phyloP scores from a whole-genome alignment of 1,139 yeast genomes.

The Komagataea norvegica region DNA sequence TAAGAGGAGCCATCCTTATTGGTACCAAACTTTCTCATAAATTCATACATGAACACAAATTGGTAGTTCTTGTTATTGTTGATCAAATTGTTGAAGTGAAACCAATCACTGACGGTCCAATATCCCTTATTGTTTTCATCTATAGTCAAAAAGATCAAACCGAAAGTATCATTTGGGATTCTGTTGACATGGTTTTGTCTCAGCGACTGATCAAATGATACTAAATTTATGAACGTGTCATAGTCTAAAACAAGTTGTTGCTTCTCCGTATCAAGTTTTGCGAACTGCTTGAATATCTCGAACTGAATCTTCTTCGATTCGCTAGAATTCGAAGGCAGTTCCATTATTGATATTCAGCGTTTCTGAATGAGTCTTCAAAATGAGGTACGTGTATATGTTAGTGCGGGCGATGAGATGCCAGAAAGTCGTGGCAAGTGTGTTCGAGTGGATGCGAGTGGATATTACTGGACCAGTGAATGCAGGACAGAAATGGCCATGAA shows the following conservation, averaged over 20 bases:
- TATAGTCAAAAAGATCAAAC: conserved; percentile 58
- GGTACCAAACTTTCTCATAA: conserved; percentile 39
- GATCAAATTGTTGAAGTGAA: conserved; percentile 50
- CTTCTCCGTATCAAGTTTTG: conserved; percentile 20
- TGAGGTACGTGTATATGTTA: too few species aligned
- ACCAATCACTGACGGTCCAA: conserved; percentile 55
- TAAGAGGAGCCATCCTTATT: conserved; percentile 16
- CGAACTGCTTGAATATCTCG: conserved; percentile 35
- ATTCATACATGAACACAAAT: conserved; percentile 50
- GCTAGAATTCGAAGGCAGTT: conserved; percentile 32
- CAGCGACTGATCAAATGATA: conserved; percentile 23
- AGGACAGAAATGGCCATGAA: not conserved
- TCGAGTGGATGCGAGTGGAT: too few species aligned
- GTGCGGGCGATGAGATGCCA: too few species aligned
- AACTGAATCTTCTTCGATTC: conserved; percentile 34
- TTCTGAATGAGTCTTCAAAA: too few species aligned
- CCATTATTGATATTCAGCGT: conserved; percentile 32
- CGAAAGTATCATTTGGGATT: conserved; percentile 34
- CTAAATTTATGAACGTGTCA: conserved; percentile 31
- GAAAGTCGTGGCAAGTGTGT: too few species aligned
- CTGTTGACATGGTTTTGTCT: conserved; percentile 25
- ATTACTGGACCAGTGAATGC: too few species aligned
- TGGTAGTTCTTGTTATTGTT: conserved; percentile 55
- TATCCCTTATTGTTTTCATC: conserved; percentile 62
- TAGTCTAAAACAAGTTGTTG: conserved; percentile 32